These are phyloP conservation scores for Rhizopogon roseolus DNA, from an alignment of 768 basidiomycete species.

Conservation along the genomic window DNA sequence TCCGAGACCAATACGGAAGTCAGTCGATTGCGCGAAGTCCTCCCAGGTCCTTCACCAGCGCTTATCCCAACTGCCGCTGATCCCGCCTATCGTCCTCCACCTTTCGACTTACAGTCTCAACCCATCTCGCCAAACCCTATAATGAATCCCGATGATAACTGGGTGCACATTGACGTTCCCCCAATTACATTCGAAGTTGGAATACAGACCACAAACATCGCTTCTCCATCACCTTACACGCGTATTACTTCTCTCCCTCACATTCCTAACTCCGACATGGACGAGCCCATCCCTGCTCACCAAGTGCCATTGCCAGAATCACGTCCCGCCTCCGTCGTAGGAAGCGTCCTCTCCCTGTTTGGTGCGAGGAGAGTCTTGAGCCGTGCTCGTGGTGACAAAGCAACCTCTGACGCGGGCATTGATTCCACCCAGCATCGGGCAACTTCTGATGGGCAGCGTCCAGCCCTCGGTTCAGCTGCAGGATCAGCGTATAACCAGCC, in stretches of 20 bases:
- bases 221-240: conserved; percentile 5
- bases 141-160: conserved; percentile 22
- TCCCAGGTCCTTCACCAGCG: conserved; percentile 19
- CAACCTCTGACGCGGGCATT: conserved; percentile 19
- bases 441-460: not conserved
- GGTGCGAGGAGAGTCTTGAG: not conserved
- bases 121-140: conserved; percentile 8
- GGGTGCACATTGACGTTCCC: conserved; percentile 16
- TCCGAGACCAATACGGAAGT: conserved; percentile 24
- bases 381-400: conserved; percentile 11
- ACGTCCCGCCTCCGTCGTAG: conserved; percentile 26
- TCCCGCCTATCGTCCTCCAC: not conserved
- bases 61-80: conserved; percentile 22
- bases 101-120: not conserved
- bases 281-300: conserved; percentile 7
- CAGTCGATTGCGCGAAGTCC: conserved; percentile 16
- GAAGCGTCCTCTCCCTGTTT: conserved; percentile 5
- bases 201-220: conserved; percentile 11
- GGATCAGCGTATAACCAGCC: conserved; percentile 6
- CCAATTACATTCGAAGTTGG: not conserved
- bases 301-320: conserved; percentile 22
- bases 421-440: not conserved
- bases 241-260: conserved; percentile 8
- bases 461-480: conserved; percentile 4
- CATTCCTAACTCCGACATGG: conserved; percentile 13